Conservation (phyloP, 805 yeast species). For the Starmerella floris region DNA sequence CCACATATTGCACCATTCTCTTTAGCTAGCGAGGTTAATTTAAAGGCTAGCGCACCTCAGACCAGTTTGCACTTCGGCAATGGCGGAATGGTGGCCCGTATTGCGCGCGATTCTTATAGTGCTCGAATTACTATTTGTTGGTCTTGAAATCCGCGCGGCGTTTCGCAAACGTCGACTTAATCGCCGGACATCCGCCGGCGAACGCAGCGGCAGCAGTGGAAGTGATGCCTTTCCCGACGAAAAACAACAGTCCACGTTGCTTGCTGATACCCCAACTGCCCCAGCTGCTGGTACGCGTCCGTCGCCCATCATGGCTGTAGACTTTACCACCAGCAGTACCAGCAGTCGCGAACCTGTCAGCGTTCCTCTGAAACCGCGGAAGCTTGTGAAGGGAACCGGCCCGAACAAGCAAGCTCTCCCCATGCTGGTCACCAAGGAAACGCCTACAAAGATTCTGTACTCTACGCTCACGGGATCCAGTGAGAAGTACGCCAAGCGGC, state of each 20-base stretch:
- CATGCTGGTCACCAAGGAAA: constrained; percentile 1
- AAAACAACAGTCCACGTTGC: too few relatives aligned
- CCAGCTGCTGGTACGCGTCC: neutral
- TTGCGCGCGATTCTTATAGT: constrained; percentile 5
- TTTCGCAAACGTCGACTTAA: neutral
- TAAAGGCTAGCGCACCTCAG: too few relatives aligned
- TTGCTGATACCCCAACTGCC: neutral
- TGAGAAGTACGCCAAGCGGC: constrained; percentile 47
- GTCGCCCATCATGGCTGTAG: constrained; percentile 12
- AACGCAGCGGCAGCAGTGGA: too few relatives aligned
- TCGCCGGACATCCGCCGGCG: neutral
- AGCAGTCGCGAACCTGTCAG: neutral
- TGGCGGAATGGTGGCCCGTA: constrained; percentile 7
- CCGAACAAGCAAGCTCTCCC: neutral
- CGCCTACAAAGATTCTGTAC: constrained; percentile 39
- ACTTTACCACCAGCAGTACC: constrained; percentile 10
- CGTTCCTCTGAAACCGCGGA: constrained; percentile 10
- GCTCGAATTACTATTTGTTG: neutral
- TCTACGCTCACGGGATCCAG: constrained; percentile 80
- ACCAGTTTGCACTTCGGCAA: constrained; percentile 8
- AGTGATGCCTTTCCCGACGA: too few relatives aligned
- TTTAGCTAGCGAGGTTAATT: too few relatives aligned
- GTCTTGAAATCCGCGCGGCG: neutral
- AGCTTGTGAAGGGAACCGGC: constrained; percentile 4
- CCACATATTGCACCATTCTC: too few relatives aligned